Base-by-base conservation (phyloP, 2,329 filamentous ascomycete species). In the Didymella glomerata region DNA sequence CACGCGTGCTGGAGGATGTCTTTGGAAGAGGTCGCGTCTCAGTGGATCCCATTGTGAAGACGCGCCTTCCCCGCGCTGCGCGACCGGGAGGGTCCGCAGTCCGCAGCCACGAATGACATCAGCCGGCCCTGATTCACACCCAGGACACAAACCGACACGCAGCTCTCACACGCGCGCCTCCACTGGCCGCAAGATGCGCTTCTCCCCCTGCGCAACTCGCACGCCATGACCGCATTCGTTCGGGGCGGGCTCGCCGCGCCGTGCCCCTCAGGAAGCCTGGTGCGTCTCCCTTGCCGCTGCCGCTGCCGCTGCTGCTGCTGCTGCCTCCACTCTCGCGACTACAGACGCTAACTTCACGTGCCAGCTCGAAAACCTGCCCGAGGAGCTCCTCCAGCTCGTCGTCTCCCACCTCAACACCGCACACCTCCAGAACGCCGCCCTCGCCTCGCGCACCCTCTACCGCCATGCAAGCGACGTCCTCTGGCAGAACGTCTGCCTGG, bases 321-420 rank as follows among this genome's bases (percentile, higher is more conserved):
- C 28, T 10, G 38, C 24, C 27, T 16, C 32, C 47, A 40, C 16
- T 18, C 24, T 28, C 30, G 16, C 25, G 11, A 16, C 6, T 13
- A 22, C n/a, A 50, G 18, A 27, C 50, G 48, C 62, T 64, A 51
- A 63, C 59, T 38, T 5, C 27, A 25, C 22, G 1, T 38, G 6
- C 62, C 25, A 55, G 71, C 65, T 75, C 34, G 67, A 71, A 56
- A 62, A 58, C 18, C 76, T 82, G 2, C 80, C 80, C 2, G 72
- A 76, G 34, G 80, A 82, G 62, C 72, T 82, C 1, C 62, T 81
- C 10, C 73, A 77, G 53, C 71, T 77, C 32, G 72, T 81, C 41
- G 62, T 79, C n/a, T 65, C 69, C 28, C 68, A 70, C 34, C 68
- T 82, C 20, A 54, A 70, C 25, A 64, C 65, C 0, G 6, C 55